A percentile compares a stretch with the other conserved stretches of the same genome.
Evolutionary conservation across 2,329 filamentous ascomycete genomes (phyloP).

Genomic region (Aspergillus pseudoviridinutans): DNA sequence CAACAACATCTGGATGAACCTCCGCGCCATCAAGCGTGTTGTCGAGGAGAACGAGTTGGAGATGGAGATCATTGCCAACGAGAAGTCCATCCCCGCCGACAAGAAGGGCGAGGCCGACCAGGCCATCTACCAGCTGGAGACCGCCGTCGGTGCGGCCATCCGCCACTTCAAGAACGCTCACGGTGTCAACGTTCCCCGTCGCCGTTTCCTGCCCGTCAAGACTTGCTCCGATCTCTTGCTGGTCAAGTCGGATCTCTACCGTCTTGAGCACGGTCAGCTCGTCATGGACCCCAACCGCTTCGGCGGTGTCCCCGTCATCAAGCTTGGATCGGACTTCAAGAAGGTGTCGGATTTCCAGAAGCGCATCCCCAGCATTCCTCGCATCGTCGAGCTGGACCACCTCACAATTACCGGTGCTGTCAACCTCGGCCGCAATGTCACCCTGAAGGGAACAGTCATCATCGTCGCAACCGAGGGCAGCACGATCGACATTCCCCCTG

Average conservation of each 20-base stretch:
- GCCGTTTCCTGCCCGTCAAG: conserved; percentile 99
- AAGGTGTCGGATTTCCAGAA: conserved; percentile 79
- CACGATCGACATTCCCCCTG: conserved; percentile 96
- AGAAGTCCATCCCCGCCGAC: conserved; percentile 96
- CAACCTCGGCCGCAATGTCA: conserved; percentile 92
- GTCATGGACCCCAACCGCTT: conserved; percentile 96
- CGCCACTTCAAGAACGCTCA: conserved; percentile 98
- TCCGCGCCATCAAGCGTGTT: conserved; percentile 95
- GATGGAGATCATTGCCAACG: conserved; percentile 99
- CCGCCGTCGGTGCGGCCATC: conserved; percentile 95
- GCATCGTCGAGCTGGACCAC: conserved; percentile 58
- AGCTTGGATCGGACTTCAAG: conserved; percentile 99
- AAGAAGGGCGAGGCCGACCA: conserved; percentile 99
- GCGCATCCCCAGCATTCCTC: conserved; percentile 48
- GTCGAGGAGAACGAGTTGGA: conserved; percentile 97
- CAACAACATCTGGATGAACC: conserved; percentile 99
- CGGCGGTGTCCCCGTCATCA: conserved; percentile 94
- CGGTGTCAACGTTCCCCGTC: conserved; percentile 96
- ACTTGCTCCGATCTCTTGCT: conserved; percentile 99
- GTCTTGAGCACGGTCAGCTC: conserved; percentile 95
- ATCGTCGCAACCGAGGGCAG: conserved; percentile 97
- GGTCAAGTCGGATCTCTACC: conserved; percentile 99
- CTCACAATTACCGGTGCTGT: conserved; percentile 97
- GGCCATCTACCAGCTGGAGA: conserved; percentile 97
- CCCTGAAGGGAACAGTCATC: conserved; percentile 94